These are phyloP conservation scores for Monosporascus sp. DNA, from an alignment of 2,329 filamentous ascomycete genomes.

Conservation along the genomic window DNA sequence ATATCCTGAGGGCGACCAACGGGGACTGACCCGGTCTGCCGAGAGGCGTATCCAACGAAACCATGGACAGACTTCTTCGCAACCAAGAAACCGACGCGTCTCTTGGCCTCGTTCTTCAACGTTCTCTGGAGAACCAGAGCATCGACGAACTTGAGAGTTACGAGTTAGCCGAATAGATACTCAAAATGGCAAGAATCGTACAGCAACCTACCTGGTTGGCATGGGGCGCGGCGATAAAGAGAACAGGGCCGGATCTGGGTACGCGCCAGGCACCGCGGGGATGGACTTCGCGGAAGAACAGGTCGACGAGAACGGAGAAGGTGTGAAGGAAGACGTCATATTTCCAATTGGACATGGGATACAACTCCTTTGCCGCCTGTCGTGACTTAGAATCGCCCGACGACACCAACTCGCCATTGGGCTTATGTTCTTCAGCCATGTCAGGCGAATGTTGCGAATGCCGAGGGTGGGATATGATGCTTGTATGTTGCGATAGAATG, in stretches of 20 bases:
- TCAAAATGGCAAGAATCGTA: neutral
- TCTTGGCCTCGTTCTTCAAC: conserved; percentile 77
- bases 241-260: conserved; percentile 78
- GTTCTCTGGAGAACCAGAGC: conserved; percentile 89
- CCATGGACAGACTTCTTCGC: conserved; percentile 93
- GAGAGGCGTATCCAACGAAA: conserved; percentile 84
- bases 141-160: conserved; percentile 71
- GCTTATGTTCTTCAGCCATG: conserved; percentile 17
- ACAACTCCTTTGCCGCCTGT: conserved; percentile 45
- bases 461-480: neutral
- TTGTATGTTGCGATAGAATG: conserved; percentile 31
- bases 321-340: conserved; percentile 75
- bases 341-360: conserved; percentile 66
- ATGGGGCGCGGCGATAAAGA: conserved; percentile 95
- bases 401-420: conserved; percentile 10
- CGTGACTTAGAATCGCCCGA: conserved; percentile 11
- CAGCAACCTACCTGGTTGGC: conserved; percentile 72
- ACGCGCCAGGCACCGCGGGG: conserved; percentile 94
- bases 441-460: neutral
- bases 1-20: conserved; percentile 87
- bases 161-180: neutral
- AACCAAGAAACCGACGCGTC: conserved; percentile 86
- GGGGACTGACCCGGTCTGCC: conserved; percentile 83
- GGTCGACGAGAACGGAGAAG: conserved; percentile 79
- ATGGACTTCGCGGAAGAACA: conserved; percentile 98